These are phyloP conservation scores for Eimeria mitis DNA, from an alignment of 169 alveolate species.

Conservation along the genomic window DNA sequence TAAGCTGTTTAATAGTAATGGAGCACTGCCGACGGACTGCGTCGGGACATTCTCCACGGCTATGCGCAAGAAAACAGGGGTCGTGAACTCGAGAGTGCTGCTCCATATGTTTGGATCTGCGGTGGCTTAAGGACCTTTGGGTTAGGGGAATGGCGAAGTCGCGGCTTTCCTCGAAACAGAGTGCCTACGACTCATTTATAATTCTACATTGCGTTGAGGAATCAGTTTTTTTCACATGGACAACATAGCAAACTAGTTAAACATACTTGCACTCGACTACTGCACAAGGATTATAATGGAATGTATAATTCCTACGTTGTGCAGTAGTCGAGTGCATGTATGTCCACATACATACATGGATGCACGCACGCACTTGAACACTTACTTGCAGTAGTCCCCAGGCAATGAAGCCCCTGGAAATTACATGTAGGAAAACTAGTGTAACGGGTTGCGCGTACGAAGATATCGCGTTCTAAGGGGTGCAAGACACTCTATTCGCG, in stretches of 20 bases:
- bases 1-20: not conserved
- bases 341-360: too few relatives aligned
- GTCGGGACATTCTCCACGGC: not conserved
- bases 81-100: not conserved
- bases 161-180: not conserved
- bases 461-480: not conserved
- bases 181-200: not conserved
- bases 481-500: not conserved
- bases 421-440: not conserved
- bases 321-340: not conserved
- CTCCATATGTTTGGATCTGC: not conserved
- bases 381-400: not conserved
- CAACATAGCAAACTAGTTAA: too few relatives aligned
- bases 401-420: not conserved
- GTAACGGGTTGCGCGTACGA: not conserved
- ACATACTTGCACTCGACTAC: not conserved
- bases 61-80: not conserved
- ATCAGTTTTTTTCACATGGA: not conserved
- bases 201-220: not conserved
- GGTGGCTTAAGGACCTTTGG: not conserved
- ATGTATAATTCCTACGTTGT: too few relatives aligned
- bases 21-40: not conserved
- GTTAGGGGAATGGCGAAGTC: not conserved
- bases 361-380: too few relatives aligned
- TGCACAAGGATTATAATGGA: too few relatives aligned